Conservation (phyloP, 495 filamentous ascomycete genomes). For the Xylaria telfairii region DNA sequence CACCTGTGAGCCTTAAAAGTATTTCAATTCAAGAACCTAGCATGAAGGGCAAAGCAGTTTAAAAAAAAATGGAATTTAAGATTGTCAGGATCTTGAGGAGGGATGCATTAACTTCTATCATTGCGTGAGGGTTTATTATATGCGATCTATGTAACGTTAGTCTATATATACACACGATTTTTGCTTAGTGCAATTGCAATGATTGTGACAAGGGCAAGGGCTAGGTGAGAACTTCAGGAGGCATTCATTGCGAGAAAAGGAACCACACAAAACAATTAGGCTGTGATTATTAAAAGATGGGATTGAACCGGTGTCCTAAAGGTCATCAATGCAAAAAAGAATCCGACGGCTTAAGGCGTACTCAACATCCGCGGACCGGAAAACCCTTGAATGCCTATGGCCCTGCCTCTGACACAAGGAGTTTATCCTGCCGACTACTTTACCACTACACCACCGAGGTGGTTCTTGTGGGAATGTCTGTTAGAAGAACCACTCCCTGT, state of each 20-base stretch:
- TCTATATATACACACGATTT: background rate
- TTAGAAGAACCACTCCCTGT: background rate
- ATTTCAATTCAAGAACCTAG: no score
- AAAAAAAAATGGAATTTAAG: no score
- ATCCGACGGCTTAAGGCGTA: background rate
- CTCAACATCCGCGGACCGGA: slow-evolving; percentile 2
- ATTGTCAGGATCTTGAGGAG: no score
- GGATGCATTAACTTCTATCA: no score
- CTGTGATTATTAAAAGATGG: background rate
- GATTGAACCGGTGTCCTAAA: background rate
- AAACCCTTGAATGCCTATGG: slow-evolving; percentile 8
- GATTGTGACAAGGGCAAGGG: background rate
- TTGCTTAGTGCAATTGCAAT: background rate
- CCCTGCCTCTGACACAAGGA: slow-evolving; percentile 1
- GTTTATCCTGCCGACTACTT: slow-evolving; percentile 1
- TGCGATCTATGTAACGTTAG: no score
- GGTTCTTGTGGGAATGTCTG: background rate
- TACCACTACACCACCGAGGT: background rate
- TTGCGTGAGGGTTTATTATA: no score
- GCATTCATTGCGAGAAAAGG: background rate
- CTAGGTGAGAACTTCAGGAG: background rate
- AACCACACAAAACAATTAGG: background rate
- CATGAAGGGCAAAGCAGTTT: no score
- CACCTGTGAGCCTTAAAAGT: no score
- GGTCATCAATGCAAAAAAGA: background rate